Conservation (phyloP, 306 rosid species). For the Quercus bicolor region DNA sequence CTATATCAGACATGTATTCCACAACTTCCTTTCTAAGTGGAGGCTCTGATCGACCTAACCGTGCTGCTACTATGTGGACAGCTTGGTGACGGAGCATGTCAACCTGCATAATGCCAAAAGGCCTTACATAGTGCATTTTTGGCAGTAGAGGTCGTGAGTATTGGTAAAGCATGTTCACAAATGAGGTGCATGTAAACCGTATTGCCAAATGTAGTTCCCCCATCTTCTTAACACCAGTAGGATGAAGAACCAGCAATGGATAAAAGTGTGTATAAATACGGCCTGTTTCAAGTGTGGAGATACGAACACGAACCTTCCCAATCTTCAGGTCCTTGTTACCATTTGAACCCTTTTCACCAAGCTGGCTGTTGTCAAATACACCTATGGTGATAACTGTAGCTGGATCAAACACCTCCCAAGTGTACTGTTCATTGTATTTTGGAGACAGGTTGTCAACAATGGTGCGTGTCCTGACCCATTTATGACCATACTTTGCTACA, state of each 20-base stretch:
- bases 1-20: conserved; percentile 58
- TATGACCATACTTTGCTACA: conserved; percentile 53
- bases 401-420: conserved; percentile 59
- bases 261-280: conserved; percentile 51
- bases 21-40: conserved; percentile 48
- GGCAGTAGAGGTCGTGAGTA: conserved; percentile 49
- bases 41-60: conserved; percentile 48
- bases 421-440: conserved; percentile 52
- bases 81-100: conserved; percentile 52
- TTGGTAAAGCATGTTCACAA: conserved; percentile 36
- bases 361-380: conserved; percentile 51
- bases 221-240: conserved; percentile 48
- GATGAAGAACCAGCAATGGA: conserved; percentile 47
- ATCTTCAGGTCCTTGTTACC: conserved; percentile 36
- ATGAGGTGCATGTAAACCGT: conserved; percentile 49
- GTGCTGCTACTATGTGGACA: conserved; percentile 46
- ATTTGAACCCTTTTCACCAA: conserved; percentile 35
- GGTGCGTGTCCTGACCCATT: conserved; percentile 54
- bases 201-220: conserved; percentile 54
- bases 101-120: conserved; percentile 37
- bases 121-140: conserved; percentile 52
- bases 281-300: conserved; percentile 50
- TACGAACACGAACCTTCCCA: conserved; percentile 49
- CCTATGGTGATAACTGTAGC: conserved; percentile 48
- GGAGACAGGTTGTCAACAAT: conserved; percentile 37